Percentiles rank a stretch among this genome's conserved stretches.
These are phyloP conservation scores for Botryotinia convoluta DNA, from an alignment of 2,329 filamentous ascomycete species.

Conservation along the genomic window DNA sequence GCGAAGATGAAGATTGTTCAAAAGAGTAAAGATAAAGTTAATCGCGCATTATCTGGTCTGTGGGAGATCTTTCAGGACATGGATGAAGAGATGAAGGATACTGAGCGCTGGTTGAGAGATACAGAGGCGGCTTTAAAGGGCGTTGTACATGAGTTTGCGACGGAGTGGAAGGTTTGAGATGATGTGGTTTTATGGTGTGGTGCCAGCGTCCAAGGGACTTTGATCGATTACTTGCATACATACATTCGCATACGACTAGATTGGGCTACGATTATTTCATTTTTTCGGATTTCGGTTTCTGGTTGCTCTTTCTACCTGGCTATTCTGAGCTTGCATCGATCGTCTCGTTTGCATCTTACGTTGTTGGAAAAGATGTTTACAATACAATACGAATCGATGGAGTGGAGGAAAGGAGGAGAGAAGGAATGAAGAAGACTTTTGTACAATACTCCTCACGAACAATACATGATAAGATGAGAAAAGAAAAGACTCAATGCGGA, in stretches of 20 bases:
- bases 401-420: no score
- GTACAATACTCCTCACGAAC: background rate
- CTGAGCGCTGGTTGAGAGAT: background rate
- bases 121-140: background rate
- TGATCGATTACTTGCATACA: constrained; percentile 2
- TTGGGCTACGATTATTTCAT: background rate
- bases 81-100: background rate
- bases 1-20: background rate
- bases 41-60: background rate
- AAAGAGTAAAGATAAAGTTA: background rate
- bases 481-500: no score
- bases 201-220: background rate
- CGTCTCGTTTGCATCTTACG: background rate
- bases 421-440: background rate
- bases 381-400: background rate
- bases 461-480: background rate
- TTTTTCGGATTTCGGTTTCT: background rate
- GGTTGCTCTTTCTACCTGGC: background rate
- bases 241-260: background rate
- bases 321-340: background rate
- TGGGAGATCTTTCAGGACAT: background rate
- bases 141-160: background rate
- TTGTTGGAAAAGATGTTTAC: background rate
- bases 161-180: background rate
- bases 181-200: background rate